Evolutionary conservation across 75 land plant genomes (phyloP), one percentile per base, ranked within the genome.

Genomic region (Chamaecyparis obtusa): DNA sequence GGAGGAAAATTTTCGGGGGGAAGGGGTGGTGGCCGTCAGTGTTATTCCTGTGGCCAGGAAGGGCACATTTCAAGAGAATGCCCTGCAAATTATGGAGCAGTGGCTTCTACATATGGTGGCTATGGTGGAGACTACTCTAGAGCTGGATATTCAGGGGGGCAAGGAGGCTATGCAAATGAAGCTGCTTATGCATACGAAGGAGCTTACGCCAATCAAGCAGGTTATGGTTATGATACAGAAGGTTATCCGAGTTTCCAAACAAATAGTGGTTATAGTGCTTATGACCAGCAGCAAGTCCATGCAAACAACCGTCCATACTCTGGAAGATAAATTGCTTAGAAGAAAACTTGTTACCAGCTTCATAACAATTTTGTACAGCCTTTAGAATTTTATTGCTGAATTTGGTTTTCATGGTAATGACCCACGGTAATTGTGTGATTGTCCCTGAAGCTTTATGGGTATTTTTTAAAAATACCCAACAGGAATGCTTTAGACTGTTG

Each of bases 1-100:
- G 69, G 69, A 64, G 27, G 69, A 67, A 30, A 86, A 86, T 32
- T 24, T 64, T 86, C 71, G 51, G 90, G 86, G 49, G 91, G 88
- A 33, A 83, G 86, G 46, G 88, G 88, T 46, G 81, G 91, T 11
- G 81, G 87, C 69, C 91, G 90, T 24, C 84, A 87, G 15, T 90
- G 91, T 48, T 90, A 88, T 36, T 86, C 91, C 37, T 90, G 91
- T 89, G 91, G 90, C 17, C 91, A 91, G 43, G 83, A 71, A 15
- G 91, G 92, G 13, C 92, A 87, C 81, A 67, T 57, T 51, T 91
- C 92, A 33, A 89, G 88, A 37, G 92, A 91, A 17, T 87, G 88
- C 75, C 87, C 92, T 44, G 86, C 64, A 37, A 78, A 86, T 81
- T 86, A 77, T 60, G 90, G 89, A 49, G 35, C 78, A 15, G 21